Evolutionary conservation across 495 filamentous ascomycete genomes (phyloP).

Genomic region (Amniculicola lignicola): DNA sequence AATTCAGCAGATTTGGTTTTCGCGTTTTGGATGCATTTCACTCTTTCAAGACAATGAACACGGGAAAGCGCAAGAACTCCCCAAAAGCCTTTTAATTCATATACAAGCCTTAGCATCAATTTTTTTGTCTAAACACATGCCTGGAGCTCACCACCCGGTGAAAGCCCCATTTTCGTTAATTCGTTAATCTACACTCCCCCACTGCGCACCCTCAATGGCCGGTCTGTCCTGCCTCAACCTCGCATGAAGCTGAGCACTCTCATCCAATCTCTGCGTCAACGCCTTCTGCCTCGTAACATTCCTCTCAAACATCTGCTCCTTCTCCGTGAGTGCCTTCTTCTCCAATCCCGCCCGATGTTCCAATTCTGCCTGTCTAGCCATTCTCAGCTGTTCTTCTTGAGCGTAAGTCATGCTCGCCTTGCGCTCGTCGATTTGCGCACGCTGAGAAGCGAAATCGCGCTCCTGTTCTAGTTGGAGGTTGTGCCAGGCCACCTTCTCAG

Average conservation of each 20-base stretch:
- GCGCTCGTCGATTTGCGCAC: slow-evolving; percentile 20
- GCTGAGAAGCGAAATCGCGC: slow-evolving; percentile 9
- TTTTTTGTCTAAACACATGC: no score
- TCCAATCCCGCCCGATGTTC: slow-evolving; percentile 19
- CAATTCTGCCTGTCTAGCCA: slow-evolving; percentile 10
- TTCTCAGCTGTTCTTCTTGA: slow-evolving; percentile 3
- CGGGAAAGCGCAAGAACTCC: no score
- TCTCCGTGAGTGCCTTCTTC: slow-evolving; percentile 19
- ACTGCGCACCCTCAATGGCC: slow-evolving; percentile 17
- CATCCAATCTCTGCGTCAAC: slow-evolving; percentile 20
- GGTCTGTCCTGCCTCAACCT: slow-evolving; percentile 15
- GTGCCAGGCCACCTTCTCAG: slow-evolving; percentile 15
- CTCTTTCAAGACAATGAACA: no score
- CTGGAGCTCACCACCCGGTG: no score
- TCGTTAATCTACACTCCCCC: slow-evolving; percentile 21
- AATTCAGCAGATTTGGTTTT: no score
- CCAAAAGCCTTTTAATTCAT: no score
- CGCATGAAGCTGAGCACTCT: slow-evolving; percentile 30
- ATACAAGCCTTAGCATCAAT: no score
- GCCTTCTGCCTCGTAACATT: slow-evolving; percentile 23
- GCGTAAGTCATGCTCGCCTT: not conserved
- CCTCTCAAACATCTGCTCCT: slow-evolving; percentile 29
- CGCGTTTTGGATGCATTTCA: no score
- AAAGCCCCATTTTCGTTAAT: no score
- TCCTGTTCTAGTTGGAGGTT: slow-evolving; percentile 11